Conservation (phyloP, 306 rosid species). For the Ziziphus jujuba region DNA sequence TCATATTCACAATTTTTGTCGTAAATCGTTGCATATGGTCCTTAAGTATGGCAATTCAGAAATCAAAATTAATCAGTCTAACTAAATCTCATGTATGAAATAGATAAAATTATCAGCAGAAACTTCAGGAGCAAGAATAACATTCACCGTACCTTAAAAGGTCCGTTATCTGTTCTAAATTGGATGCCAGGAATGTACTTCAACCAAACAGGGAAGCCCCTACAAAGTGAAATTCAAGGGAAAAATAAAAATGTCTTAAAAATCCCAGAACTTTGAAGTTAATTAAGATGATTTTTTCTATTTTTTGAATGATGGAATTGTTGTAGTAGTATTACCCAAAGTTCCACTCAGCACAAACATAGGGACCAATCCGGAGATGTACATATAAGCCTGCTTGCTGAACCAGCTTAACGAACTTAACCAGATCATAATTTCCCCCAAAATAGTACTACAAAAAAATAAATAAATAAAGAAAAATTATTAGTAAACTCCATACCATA, state of each 20-base stretch:
- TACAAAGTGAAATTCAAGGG: conserved; percentile 33
- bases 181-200: conserved; percentile 92
- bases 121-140: conserved; percentile 16
- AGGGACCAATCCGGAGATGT: conserved; percentile 97
- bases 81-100: not conserved
- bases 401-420: conserved; percentile 79
- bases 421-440: conserved; percentile 91
- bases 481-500: not conserved
- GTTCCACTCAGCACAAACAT: conserved; percentile 99
- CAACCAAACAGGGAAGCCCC: conserved; percentile 98
- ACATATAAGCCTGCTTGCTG: conserved; percentile 92
- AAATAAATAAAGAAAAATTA: conserved; percentile 13
- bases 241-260: conserved; percentile 6
- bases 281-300: not conserved
- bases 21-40: conserved; percentile 85
- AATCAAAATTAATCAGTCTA: conserved; percentile 20
- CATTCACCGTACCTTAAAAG: conserved; percentile 74
- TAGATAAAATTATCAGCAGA: not conserved
- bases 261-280: conserved; percentile 1
- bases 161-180: conserved; percentile 89
- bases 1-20: conserved; percentile 78
- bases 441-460: conserved; percentile 69
- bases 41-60: conserved; percentile 42
- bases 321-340: conserved; percentile 62
- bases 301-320: conserved; percentile 1